A percentile compares a stretch with the other conserved stretches of the same genome.
Conservation (phyloP, 306 rosid species). For the Potentilla sterilis region DNA sequence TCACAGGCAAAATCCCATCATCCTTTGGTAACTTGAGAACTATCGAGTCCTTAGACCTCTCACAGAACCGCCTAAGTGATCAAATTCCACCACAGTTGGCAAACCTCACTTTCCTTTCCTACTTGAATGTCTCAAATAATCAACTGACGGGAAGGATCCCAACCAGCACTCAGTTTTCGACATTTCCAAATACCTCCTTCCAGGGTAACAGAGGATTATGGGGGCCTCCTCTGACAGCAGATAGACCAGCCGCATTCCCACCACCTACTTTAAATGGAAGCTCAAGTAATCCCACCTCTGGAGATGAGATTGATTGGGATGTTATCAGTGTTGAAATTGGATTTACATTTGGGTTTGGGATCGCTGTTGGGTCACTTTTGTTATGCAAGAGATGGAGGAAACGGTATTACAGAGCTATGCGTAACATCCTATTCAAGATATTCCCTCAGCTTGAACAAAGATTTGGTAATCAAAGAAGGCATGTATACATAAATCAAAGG, state of each 20-base stretch:
- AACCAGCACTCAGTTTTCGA: background rate
- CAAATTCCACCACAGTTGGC: conserved; percentile 36
- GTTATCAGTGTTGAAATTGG: too few relatives aligned
- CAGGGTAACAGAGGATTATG: conserved; percentile 22
- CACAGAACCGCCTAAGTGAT: conserved; percentile 37
- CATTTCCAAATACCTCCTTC: conserved; percentile 22
- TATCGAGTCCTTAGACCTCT: conserved; percentile 53
- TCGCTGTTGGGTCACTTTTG: too few relatives aligned
- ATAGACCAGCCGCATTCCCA: background rate
- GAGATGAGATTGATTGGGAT: background rate
- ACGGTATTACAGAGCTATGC: too few relatives aligned
- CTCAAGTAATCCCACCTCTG: background rate
- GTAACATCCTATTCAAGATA: background rate
- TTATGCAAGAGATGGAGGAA: too few relatives aligned
- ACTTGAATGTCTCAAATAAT: conserved; percentile 33
- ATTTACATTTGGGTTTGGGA: too few relatives aligned
- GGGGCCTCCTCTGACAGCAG: conserved; percentile 25
- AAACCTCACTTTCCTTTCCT: conserved; percentile 32
- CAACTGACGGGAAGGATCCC: conserved; percentile 35
- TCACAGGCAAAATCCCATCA: conserved; percentile 38
- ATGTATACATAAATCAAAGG: background rate
- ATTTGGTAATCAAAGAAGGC: too few relatives aligned
- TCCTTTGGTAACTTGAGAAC: conserved; percentile 34
- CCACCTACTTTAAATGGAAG: background rate
- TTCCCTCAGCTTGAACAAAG: background rate